Evolutionary conservation across 164 flowering plant genomes (phyloP).

Genomic region (Vitis rupestris): DNA sequence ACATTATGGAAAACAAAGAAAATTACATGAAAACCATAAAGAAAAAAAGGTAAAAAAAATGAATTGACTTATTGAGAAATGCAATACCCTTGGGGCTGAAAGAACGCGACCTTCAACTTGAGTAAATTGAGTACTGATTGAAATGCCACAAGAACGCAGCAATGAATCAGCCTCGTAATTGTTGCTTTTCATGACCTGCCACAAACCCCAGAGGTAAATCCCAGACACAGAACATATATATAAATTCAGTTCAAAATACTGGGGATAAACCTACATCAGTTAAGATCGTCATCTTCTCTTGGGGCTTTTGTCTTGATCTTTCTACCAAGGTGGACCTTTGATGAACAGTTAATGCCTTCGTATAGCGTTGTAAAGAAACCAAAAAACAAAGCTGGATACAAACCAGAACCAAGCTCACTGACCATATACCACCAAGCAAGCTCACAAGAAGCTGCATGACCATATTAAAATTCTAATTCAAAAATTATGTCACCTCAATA

Average conservation of each 20-base stretch:
- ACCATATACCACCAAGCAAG: background rate
- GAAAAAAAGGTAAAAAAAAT: background rate
- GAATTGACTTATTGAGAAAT: no score
- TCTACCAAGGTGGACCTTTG: slow-evolving; percentile 89
- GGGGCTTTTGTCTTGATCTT: slow-evolving; percentile 91
- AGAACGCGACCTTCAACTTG: slow-evolving; percentile 86
- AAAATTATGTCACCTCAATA: slow-evolving; percentile 31
- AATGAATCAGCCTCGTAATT: slow-evolving; percentile 71
- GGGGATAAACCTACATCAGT: slow-evolving; percentile 46
- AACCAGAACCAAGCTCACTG: slow-evolving; percentile 3
- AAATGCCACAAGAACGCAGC: slow-evolving; percentile 59
- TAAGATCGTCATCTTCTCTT: slow-evolving; percentile 71
- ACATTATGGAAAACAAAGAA: background rate
- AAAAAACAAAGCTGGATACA: slow-evolving; percentile 62
- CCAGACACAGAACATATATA: background rate
- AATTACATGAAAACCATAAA: background rate
- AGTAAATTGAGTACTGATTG: slow-evolving; percentile 53
- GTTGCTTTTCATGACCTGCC: slow-evolving; percentile 53
- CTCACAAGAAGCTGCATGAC: no score
- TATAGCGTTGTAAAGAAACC: slow-evolving; percentile 87
- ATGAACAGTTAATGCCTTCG: slow-evolving; percentile 61
- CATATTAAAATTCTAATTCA: background rate
- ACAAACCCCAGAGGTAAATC: background rate
- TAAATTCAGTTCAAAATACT: background rate
- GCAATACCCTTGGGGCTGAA: slow-evolving; percentile 71